Evolutionary conservation across 2,329 filamentous ascomycete species (phyloP).

Genomic region (Colletotrichum phormii): DNA sequence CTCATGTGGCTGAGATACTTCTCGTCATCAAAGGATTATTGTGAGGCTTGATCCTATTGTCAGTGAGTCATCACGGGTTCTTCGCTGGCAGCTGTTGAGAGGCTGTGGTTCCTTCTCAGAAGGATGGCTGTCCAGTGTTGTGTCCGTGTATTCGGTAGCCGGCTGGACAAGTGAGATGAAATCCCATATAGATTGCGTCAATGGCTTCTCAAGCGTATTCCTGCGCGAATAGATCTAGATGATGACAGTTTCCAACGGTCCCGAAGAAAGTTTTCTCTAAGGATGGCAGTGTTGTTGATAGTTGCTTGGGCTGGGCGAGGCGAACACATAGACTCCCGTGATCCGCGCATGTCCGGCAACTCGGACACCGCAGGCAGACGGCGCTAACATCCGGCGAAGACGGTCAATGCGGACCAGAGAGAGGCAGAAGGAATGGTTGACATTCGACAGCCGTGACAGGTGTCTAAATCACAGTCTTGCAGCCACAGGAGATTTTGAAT

Average conservation of each 20-base stretch:
- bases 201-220: slow-evolving; percentile 10
- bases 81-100: neutral
- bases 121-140: slow-evolving; percentile 1
- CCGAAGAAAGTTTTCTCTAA: neutral
- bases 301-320: slow-evolving; percentile 1
- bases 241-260: neutral
- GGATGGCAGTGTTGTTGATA: neutral
- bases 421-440: neutral
- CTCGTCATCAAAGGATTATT: neutral
- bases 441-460: slow-evolving; percentile 11
- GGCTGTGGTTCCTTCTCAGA: neutral
- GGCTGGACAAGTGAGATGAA: neutral
- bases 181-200: slow-evolving; percentile 18
- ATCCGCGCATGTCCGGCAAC: neutral
- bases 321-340: slow-evolving; percentile 15
- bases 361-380: neutral
- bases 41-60: neutral
- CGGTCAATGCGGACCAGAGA: slow-evolving; percentile 1
- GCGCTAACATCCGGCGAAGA: neutral
- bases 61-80: neutral
- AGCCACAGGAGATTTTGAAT: neutral
- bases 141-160: slow-evolving; percentile 1
- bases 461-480: neutral
- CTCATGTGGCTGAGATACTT: neutral
- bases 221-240: slow-evolving; percentile 16